These are phyloP conservation scores for Alternaria burnsii DNA, from an alignment of 2,329 filamentous ascomycete species.

Conservation along the genomic window DNA sequence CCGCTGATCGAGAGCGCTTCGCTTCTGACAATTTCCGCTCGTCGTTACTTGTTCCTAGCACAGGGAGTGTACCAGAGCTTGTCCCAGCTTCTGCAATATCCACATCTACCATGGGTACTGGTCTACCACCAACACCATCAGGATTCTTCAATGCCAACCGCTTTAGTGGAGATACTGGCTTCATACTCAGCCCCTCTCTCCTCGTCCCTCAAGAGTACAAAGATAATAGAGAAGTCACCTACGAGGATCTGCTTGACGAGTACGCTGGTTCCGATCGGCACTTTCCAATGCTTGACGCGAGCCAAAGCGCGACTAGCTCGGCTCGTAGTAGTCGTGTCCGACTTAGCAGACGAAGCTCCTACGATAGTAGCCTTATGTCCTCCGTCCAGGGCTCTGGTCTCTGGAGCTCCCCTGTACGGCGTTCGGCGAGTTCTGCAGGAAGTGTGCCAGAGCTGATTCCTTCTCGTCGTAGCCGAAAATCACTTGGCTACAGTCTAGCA, in stretches of 20 bases:
- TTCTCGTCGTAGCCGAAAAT: constrained; percentile 42
- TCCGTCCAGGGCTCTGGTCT: constrained; percentile 42
- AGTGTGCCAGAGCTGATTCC: constrained; percentile 52
- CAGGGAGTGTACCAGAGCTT: constrained; percentile 44
- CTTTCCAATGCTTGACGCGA: constrained; percentile 56
- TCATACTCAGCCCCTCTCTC: constrained; percentile 51
- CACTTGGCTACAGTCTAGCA: constrained; percentile 38
- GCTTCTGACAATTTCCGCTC: constrained; percentile 33
- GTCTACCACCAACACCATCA: constrained; percentile 43
- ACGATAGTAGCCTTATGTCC: constrained; percentile 64
- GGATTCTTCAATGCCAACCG: constrained; percentile 29
- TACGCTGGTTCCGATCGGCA: constrained; percentile 59
- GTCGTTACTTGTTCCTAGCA: constrained; percentile 40
- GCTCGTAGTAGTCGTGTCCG: constrained; percentile 60
- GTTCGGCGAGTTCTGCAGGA: constrained; percentile 50
- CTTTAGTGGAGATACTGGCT: constrained; percentile 40
- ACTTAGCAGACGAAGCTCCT: constrained; percentile 65
- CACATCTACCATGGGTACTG: constrained; percentile 39
- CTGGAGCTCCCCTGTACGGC: constrained; percentile 46
- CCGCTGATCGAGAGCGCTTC: constrained; percentile 21
- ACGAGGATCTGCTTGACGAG: constrained; percentile 50
- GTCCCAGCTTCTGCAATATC: constrained; percentile 47
- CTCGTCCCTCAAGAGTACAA: constrained; percentile 48
- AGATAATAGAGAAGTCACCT: constrained; percentile 46
- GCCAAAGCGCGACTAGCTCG: constrained; percentile 51